Percentiles rank a stretch among this genome's conserved stretches.
Conservation (phyloP, 129 eudicot genomes). For the Centrapalus pauciflorus region DNA sequence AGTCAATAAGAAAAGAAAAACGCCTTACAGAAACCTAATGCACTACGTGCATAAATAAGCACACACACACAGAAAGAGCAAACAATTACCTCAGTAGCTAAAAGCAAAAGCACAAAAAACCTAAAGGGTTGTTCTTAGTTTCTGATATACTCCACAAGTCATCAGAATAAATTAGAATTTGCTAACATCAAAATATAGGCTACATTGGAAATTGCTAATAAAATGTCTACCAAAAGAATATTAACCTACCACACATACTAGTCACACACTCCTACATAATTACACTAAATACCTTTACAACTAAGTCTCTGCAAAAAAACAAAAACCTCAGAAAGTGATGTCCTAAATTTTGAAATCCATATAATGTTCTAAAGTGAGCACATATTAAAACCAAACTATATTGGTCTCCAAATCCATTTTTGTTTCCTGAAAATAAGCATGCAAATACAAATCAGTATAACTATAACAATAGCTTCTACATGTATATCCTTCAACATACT, state of each 20-base stretch:
- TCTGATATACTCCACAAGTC: background rate
- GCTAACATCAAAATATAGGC: background rate
- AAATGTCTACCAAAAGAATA: background rate
- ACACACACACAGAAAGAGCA: too few species aligned
- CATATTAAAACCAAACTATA: background rate
- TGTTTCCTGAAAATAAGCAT: background rate
- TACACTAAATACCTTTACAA: background rate
- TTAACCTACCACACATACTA: background rate
- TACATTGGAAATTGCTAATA: background rate
- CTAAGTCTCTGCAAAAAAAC: background rate
- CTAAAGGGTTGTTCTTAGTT: background rate
- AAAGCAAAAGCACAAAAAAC: background rate
- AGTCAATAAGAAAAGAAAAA: too few species aligned
- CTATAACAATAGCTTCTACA: background rate
- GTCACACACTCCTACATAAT: background rate
- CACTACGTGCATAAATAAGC: too few species aligned
- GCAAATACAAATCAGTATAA: background rate
- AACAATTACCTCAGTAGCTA: background rate
- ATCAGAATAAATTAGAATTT: background rate
- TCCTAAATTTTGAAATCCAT: background rate
- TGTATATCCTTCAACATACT: background rate
- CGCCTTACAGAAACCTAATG: too few species aligned
- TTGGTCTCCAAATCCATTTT: background rate
- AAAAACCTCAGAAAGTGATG: background rate
- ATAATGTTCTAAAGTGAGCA: background rate